A percentile compares a stretch with the other conserved stretches of the same genome.
Conservation (phyloP, 345 rosid species). For the Carallia pectinifolia region DNA sequence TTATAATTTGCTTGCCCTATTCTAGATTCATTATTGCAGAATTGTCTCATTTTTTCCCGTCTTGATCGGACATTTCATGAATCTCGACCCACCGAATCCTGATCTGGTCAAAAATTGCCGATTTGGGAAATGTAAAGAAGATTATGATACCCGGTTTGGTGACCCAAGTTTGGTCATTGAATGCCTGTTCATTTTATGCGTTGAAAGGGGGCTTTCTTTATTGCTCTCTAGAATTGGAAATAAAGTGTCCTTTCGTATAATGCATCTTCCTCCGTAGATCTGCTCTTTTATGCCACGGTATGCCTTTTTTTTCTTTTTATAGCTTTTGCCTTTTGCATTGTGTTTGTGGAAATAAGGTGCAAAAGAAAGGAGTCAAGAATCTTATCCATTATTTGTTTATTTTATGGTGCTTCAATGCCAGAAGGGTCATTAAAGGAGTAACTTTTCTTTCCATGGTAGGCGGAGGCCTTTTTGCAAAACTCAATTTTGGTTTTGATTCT, state of each 20-base stretch:
- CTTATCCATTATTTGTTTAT: constrained; percentile 5
- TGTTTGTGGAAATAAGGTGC: constrained; percentile 2
- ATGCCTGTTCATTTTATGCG: constrained; percentile 1
- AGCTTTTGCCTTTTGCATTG: neutral
- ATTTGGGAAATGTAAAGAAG: neutral
- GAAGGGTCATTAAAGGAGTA: constrained; percentile 1
- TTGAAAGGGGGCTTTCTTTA: constrained; percentile 3
- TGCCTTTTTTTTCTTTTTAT: constrained; percentile 18
- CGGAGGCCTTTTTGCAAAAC: constrained; percentile 1
- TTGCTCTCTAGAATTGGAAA: neutral
- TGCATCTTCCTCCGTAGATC: constrained; percentile 15
- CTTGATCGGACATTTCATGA: neutral
- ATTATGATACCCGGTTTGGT: constrained; percentile 8
- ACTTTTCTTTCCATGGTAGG: constrained; percentile 10
- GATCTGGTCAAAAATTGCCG: constrained; percentile 18
- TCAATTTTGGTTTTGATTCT: neutral
- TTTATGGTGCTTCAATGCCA: neutral
- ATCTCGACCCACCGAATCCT: neutral
- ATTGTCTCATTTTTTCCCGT: neutral
- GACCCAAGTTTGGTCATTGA: neutral
- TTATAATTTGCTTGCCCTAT: no score
- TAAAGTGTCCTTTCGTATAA: neutral
- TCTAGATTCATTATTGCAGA: neutral
- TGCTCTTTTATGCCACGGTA: neutral
- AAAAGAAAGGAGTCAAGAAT: constrained; percentile 12